Evolutionary conservation across 306 rosid species (phyloP).

Genomic region (Alnus rubra): DNA sequence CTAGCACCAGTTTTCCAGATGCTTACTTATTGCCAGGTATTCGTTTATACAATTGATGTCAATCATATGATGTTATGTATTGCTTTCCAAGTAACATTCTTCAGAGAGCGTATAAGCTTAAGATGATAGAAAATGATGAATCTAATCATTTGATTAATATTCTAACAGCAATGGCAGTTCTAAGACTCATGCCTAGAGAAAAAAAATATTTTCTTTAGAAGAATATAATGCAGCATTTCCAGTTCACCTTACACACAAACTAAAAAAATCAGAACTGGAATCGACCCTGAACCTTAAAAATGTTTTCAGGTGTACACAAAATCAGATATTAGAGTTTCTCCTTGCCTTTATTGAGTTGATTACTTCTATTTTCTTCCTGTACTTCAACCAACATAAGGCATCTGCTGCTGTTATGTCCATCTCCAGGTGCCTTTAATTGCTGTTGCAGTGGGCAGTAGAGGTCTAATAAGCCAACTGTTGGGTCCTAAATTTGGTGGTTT

Average conservation of each 20-base stretch:
- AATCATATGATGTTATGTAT: not conserved
- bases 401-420: slow-evolving; percentile 6
- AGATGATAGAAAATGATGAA: no score
- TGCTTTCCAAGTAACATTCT: not conserved
- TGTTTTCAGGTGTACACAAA: not conserved
- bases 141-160: no score
- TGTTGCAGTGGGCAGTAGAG: slow-evolving; percentile 46
- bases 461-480: slow-evolving; percentile 48
- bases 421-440: slow-evolving; percentile 47
- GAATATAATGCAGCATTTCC: not conserved
- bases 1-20: slow-evolving; percentile 33
- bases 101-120: not conserved
- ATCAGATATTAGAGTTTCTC: not conserved
- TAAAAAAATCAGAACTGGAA: not conserved
- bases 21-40: slow-evolving; percentile 38
- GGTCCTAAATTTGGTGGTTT: slow-evolving; percentile 53
- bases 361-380: not conserved
- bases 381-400: not conserved
- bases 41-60: not conserved
- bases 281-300: not conserved
- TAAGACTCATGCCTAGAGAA: not conserved
- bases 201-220: not conserved
- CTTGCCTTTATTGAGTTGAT: not conserved
- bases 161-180: not conserved
- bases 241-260: not conserved